These are phyloP conservation scores for Syzygium oleosum DNA, from an alignment of 345 rosid genomes.

Conservation along the genomic window DNA sequence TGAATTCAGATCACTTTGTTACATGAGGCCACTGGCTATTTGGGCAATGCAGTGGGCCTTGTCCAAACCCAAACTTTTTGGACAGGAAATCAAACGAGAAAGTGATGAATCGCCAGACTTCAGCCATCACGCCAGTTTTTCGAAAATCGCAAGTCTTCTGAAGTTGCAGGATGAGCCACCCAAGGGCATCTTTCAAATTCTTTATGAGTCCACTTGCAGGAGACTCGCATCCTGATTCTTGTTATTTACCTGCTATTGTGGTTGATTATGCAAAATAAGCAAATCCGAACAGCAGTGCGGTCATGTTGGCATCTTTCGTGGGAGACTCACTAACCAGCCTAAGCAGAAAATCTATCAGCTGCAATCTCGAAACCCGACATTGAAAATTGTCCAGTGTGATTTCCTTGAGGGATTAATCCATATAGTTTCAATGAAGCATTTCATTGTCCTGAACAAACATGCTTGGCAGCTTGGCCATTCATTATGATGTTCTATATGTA, in stretches of 20 bases:
- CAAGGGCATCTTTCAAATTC: conserved; percentile 37
- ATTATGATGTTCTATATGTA: background rate
- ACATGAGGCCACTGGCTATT: conserved; percentile 89
- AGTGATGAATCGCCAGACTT: conserved; percentile 16
- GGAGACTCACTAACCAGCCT: background rate
- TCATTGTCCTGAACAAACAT: background rate
- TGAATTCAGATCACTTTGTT: conserved; percentile 53
- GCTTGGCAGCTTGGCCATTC: background rate
- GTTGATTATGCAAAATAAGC: background rate
- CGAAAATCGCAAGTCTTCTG: conserved; percentile 60
- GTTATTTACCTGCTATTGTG: background rate
- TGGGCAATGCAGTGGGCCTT: conserved; percentile 99
- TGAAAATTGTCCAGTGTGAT: background rate
- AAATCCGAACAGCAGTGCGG: background rate
- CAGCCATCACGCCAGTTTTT: conserved; percentile 43
- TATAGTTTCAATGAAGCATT: background rate
- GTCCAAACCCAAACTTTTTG: conserved; percentile 26
- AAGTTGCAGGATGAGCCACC: conserved; percentile 31
- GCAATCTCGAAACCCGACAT: background rate
- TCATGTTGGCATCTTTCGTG: background rate
- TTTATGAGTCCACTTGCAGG: conserved; percentile 62
- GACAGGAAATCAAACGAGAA: conserved; percentile 14
- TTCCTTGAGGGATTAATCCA: background rate
- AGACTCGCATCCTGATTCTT: conserved; percentile 18
- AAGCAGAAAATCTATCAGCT: background rate